Evolutionary conservation across 73 alveolate genomes (phyloP).

Genomic region (Durusdinium trenchii): DNA sequence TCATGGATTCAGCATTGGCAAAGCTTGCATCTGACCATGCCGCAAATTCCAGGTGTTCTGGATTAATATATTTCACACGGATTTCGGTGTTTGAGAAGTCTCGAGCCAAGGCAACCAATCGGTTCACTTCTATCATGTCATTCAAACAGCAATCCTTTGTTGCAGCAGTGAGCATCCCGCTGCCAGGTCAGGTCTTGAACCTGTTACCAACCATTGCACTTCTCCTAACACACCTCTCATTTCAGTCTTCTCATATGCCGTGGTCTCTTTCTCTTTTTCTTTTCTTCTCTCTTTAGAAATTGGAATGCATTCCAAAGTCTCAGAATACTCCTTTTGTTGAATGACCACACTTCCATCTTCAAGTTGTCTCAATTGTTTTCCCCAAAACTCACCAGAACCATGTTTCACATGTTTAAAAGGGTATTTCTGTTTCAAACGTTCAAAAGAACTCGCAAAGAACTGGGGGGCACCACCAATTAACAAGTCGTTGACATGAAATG

Average conservation of each 20-base stretch:
- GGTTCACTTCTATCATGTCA: not conserved
- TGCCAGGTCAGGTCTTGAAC: conserved; percentile 15
- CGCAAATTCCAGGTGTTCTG: not conserved
- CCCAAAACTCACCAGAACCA: not conserved
- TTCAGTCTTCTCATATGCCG: not conserved
- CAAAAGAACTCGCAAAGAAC: not conserved
- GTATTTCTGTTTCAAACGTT: not conserved
- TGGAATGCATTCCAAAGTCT: not conserved
- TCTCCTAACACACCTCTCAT: conserved; percentile 3
- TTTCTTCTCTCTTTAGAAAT: not conserved
- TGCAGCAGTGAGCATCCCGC: conserved; percentile 32
- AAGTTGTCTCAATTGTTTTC: not conserved
- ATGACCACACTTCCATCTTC: not conserved
- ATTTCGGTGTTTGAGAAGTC: conserved; percentile 18
- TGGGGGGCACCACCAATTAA: not conserved
- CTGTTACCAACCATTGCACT: not conserved
- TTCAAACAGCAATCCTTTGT: not conserved
- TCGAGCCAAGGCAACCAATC: not conserved
- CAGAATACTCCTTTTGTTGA: conserved; percentile 8
- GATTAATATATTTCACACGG: not conserved
- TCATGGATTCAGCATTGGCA: not conserved
- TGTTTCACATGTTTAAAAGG: conserved; percentile 29
- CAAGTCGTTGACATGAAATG: conserved; percentile 18
- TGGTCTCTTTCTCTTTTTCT: not conserved
- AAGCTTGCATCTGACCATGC: not conserved